These are phyloP conservation scores for Daedalea quercina DNA, from an alignment of 768 basidiomycete genomes.

Conservation along the genomic window DNA sequence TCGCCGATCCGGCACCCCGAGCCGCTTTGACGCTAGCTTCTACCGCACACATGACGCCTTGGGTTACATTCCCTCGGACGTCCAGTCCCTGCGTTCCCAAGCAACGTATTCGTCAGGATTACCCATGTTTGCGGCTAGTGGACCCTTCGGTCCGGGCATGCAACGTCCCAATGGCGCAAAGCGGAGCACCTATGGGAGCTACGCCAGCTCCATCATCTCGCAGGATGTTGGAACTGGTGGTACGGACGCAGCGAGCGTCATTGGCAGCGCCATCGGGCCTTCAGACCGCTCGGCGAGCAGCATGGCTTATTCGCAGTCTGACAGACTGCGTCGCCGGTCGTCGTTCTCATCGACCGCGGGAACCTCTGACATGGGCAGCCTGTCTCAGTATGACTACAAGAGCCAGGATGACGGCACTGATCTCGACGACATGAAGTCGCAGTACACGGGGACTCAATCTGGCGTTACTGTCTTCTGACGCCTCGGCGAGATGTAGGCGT, in stretches of 20 bases:
- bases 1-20: slow-evolving; percentile 82
- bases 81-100: slow-evolving; percentile 93
- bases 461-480: slow-evolving; percentile 79
- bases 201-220: slow-evolving; percentile 89
- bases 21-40: slow-evolving; percentile 93
- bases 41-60: slow-evolving; percentile 93
- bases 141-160: slow-evolving; percentile 63
- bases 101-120: slow-evolving; percentile 92
- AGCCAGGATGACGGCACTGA: slow-evolving; percentile 81
- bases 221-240: slow-evolving; percentile 75
- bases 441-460: slow-evolving; percentile 80
- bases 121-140: slow-evolving; percentile 69
- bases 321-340: slow-evolving; percentile 70
- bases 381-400: slow-evolving; percentile 79
- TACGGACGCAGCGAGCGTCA: slow-evolving; percentile 55
- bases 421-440: slow-evolving; percentile 82
- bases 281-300: slow-evolving; percentile 36
- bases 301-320: slow-evolving; percentile 87
- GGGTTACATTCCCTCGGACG: slow-evolving; percentile 92
- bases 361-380: slow-evolving; percentile 69
- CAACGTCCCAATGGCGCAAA: slow-evolving; percentile 63
- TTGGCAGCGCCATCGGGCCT: slow-evolving; percentile 42
- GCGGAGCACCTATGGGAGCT: slow-evolving; percentile 69
- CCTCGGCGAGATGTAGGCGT: neutral
- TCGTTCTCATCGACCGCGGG: slow-evolving; percentile 76